These are phyloP conservation scores for Eucalyptus marginata DNA, from an alignment of 345 rosid genomes.

Conservation along the genomic window DNA sequence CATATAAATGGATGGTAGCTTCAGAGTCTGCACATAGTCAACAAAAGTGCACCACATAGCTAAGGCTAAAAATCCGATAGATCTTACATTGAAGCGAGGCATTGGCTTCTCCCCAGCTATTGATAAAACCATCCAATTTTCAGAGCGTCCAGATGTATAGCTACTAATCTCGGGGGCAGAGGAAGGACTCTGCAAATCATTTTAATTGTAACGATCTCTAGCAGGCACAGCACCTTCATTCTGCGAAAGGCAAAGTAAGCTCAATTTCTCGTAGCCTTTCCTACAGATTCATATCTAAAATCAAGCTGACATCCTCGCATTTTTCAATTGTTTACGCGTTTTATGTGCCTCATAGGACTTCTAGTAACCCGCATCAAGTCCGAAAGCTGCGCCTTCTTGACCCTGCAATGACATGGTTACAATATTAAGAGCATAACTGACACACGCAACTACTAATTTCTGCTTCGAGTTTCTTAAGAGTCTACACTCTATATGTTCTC, in stretches of 20 bases:
- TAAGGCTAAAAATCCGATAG: not conserved
- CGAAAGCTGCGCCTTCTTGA: constrained; percentile 25
- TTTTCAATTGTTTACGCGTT: constrained; percentile 27
- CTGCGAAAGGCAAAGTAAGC: constrained; percentile 13
- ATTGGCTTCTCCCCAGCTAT: constrained; percentile 67
- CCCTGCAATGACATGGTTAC: constrained; percentile 1
- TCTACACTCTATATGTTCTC: not conserved
- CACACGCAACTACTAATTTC: not conserved
- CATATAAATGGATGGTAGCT: not conserved
- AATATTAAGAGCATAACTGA: not conserved
- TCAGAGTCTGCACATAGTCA: not conserved
- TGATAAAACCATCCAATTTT: constrained; percentile 78
- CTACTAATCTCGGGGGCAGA: constrained; percentile 23
- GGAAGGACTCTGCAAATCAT: constrained; percentile 29
- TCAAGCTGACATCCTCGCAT: constrained; percentile 22
- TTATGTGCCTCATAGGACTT: constrained; percentile 71
- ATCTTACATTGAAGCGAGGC: constrained; percentile 68
- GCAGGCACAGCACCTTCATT: constrained; percentile 32
- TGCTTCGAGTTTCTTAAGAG: not conserved
- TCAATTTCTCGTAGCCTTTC: not conserved
- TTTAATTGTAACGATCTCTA: constrained; percentile 36
- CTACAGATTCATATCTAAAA: not conserved
- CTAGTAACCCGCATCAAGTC: constrained; percentile 54
- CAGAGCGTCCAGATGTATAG: constrained; percentile 36
- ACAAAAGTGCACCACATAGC: not conserved